Conservation (phyloP, 495 filamentous ascomycete genomes). For the Aspergillus mulundensis region DNA sequence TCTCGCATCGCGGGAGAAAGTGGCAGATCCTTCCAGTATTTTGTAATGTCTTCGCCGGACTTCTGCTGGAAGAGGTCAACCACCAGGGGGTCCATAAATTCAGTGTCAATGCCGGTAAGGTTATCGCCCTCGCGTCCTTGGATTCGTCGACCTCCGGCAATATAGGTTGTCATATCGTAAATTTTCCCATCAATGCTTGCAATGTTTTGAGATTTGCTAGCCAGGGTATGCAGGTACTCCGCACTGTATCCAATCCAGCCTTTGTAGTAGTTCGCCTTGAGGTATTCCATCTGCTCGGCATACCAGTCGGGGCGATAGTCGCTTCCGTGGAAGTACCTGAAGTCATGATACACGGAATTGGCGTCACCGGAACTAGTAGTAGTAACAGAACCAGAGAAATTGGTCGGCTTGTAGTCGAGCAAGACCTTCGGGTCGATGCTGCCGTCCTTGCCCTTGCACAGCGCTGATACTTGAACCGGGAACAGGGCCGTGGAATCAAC, state of each 20-base stretch:
- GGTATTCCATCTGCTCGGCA: conserved; percentile 71
- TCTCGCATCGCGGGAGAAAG: conserved; percentile 51
- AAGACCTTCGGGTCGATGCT: conserved; percentile 65
- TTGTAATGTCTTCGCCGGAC: conserved; percentile 75
- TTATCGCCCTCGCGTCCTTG: conserved; percentile 47
- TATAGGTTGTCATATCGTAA: conserved; percentile 89
- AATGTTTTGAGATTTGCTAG: conserved; percentile 59
- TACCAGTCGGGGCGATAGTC: conserved; percentile 89
- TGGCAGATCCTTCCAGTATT: conserved; percentile 69
- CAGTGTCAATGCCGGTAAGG: conserved; percentile 51
- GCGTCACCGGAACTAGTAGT: conserved; percentile 62
- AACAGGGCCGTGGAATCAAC: conserved; percentile 83
- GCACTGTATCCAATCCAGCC: conserved; percentile 84
- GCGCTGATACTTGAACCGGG: conserved; percentile 88
- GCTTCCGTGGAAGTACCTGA: conserved; percentile 79
- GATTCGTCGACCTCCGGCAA: conserved; percentile 67
- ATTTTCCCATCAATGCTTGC: conserved; percentile 76
- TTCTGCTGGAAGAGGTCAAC: conserved; percentile 71
- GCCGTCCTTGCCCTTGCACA: conserved; percentile 75
- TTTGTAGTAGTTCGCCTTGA: conserved; percentile 77
- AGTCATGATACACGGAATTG: conserved; percentile 87
- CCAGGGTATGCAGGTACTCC: conserved; percentile 69
- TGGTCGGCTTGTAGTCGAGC: conserved; percentile 75
- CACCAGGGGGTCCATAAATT: conserved; percentile 81
- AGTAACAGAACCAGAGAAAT: conserved; percentile 61